phyloP scores from a whole-genome alignment of 257 asterid genomes.

The Gentiana dahurica region DNA sequence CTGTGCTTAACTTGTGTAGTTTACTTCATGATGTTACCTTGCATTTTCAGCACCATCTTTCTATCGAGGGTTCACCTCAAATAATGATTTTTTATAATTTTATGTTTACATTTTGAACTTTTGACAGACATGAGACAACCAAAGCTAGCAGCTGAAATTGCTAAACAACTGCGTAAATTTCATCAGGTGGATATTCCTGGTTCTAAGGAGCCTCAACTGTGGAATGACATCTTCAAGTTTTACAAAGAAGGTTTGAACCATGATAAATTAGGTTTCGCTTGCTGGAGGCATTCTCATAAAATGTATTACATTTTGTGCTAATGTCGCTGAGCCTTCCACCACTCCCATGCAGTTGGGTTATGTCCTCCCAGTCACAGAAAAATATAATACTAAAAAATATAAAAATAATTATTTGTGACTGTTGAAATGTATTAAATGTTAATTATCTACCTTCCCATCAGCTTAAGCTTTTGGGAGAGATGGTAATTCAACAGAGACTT shows the following conservation, averaged over 20 bases:
- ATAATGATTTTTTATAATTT: not conserved
- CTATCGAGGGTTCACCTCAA: not conserved
- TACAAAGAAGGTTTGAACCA: constrained; percentile 38
- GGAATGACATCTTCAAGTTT: constrained; percentile 77
- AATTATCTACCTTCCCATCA: no score
- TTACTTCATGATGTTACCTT: not conserved
- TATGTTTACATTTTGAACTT: constrained; percentile 3
- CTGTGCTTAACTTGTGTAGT: not conserved
- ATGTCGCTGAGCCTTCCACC: no score
- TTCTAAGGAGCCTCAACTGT: constrained; percentile 76
- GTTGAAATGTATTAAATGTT: no score
- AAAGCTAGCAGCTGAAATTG: constrained; percentile 70
- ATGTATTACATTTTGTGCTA: no score
- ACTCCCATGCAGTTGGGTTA: no score
- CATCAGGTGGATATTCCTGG: constrained; percentile 92
- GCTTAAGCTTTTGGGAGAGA: no score
- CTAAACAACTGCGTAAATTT: constrained; percentile 69
- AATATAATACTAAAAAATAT: no score
- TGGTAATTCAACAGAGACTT: no score
- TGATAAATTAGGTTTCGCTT: not conserved
- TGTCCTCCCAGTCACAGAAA: no score
- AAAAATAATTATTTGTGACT: no score
- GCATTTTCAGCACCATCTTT: not conserved
- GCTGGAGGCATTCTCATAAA: no score
- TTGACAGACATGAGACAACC: constrained; percentile 73